A percentile compares a stretch with the other conserved stretches of the same genome.
Conservation (phyloP, 768 basidiomycete species). For the Butyriboletus loyo region DNA sequence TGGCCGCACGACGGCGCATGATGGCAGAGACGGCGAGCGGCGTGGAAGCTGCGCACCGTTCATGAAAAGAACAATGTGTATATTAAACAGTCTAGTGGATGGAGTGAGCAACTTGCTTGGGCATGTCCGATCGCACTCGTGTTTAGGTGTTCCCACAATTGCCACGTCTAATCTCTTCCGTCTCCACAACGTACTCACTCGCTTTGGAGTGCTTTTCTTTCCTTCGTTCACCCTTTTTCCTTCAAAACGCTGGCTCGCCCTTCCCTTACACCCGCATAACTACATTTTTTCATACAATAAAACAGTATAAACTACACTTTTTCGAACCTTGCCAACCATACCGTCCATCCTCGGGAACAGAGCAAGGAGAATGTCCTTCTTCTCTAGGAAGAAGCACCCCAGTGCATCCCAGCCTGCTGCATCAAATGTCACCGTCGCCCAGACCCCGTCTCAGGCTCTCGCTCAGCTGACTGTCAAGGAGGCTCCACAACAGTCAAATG, state of each 20-base stretch:
- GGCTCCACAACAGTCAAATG: slow-evolving; percentile 26
- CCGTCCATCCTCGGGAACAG: slow-evolving; percentile 61
- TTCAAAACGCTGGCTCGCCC: slow-evolving; percentile 26
- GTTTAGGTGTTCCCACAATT: slow-evolving; percentile 10
- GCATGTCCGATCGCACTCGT: neutral
- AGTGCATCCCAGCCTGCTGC: slow-evolving; percentile 43
- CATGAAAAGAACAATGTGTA: neutral
- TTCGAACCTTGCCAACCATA: slow-evolving; percentile 47
- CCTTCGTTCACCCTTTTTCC: slow-evolving; percentile 10
- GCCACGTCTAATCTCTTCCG: slow-evolving; percentile 17
- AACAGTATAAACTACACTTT: slow-evolving; percentile 14
- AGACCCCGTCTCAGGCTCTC: slow-evolving; percentile 66
- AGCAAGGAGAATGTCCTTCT: slow-evolving; percentile 88
- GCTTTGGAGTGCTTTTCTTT: slow-evolving; percentile 5
- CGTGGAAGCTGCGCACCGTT: slow-evolving; percentile 3
- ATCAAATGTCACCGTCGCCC: slow-evolving; percentile 52
- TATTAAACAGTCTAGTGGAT: neutral
- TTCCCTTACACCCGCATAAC: slow-evolving; percentile 2
- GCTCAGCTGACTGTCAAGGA: slow-evolving; percentile 49
- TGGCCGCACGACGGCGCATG: slow-evolving; percentile 7
- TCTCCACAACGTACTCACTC: slow-evolving; percentile 15
- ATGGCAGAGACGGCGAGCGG: slow-evolving; percentile 10
- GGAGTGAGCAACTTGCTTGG: slow-evolving; percentile 1
- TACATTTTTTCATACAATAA: slow-evolving; percentile 10
- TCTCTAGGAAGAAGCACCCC: slow-evolving; percentile 81